phyloP scores from a whole-genome alignment of 2,329 filamentous ascomycete genomes.

The Escovopsis sp. region DNA sequence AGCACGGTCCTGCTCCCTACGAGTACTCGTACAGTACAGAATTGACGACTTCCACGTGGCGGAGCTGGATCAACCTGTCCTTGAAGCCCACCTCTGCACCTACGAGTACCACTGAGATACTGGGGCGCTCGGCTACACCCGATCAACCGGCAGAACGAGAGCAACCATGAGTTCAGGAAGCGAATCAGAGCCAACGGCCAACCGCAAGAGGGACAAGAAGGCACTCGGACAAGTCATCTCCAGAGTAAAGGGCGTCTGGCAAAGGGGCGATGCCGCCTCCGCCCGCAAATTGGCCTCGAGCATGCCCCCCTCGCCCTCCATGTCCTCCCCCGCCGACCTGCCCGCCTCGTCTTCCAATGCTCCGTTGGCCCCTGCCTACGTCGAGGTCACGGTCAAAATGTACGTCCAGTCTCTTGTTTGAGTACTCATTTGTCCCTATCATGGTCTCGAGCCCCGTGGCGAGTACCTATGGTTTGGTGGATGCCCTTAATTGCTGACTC shows the following conservation, averaged over 20 bases:
- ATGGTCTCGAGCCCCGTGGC: no score
- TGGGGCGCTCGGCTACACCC: not conserved
- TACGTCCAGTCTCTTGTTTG: not conserved
- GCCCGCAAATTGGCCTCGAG: slow-evolving; percentile 6
- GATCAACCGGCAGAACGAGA: not conserved
- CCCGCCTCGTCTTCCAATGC: no score
- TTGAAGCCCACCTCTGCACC: no score
- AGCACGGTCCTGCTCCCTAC: not conserved
- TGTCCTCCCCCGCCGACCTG: no score
- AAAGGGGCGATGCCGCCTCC: slow-evolving; percentile 23
- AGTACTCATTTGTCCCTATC: no score
- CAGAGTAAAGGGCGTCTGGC: slow-evolving; percentile 36
- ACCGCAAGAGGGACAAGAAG: slow-evolving; percentile 28
- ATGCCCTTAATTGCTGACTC: not conserved
- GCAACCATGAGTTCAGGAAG: slow-evolving; percentile 29
- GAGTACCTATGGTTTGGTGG: no score
- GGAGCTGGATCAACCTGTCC: no score
- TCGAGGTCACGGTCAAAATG: not conserved
- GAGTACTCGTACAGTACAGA: not conserved
- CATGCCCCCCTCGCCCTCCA: no score
- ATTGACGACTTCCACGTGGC: not conserved
- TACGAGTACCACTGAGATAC: no score
- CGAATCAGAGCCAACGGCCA: slow-evolving; percentile 20
- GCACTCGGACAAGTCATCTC: slow-evolving; percentile 32
- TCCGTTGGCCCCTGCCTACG: no score